Conservation (phyloP, 331 rosid species). For the Quercus lobata region DNA sequence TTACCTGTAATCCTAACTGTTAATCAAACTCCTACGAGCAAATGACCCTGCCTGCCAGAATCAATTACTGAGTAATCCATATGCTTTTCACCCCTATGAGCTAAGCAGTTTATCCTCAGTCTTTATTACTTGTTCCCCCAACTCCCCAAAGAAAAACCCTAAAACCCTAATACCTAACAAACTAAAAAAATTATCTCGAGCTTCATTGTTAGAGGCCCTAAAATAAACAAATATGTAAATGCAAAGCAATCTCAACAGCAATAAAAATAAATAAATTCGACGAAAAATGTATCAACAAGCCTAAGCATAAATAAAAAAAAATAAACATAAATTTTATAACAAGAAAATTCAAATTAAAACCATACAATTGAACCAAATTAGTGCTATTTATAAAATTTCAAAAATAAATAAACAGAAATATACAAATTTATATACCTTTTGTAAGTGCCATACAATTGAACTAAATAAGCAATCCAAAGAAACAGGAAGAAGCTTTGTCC, state of each 20-base stretch:
- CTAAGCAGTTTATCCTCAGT: no score
- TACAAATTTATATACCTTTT: conserved; percentile 29
- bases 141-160: neutral
- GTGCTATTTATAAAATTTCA: neutral
- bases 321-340: no score
- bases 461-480: conserved; percentile 44
- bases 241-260: neutral
- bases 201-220: conserved; percentile 4
- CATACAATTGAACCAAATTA: neutral
- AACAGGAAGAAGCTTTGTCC: conserved; percentile 29
- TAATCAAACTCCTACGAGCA: no score
- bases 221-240: neutral
- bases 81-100: no score
- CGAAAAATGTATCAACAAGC: neutral
- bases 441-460: conserved; percentile 33
- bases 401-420: conserved; percentile 21
- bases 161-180: neutral
- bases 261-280: neutral
- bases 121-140: no score
- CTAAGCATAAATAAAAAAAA: neutral
- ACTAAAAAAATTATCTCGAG: neutral
- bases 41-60: no score
- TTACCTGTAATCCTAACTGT: no score
- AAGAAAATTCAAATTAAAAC: no score
- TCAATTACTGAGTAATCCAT: no score